phyloP scores from a whole-genome alignment of 176 grass and related monocot genomes.

The Triticum timopheevii region DNA sequence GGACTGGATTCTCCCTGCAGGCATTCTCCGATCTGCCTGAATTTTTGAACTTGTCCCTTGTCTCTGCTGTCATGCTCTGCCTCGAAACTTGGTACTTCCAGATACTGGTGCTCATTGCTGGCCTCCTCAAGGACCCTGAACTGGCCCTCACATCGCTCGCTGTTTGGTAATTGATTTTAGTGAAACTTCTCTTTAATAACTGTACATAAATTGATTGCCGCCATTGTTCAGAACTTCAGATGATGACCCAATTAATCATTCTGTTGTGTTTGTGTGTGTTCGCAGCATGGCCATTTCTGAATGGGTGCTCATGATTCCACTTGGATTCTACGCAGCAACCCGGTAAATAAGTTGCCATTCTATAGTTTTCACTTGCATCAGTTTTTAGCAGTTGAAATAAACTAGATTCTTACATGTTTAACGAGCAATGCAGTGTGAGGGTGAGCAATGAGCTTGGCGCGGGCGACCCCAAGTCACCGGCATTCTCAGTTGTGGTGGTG shows the following conservation, averaged over 20 bases:
- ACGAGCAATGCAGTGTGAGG: conserved; percentile 36
- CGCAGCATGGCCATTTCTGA: conserved; percentile 75
- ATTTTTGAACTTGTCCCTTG: conserved; percentile 52
- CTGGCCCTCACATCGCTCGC: conserved; percentile 52
- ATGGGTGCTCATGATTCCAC: conserved; percentile 86
- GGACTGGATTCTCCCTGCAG: conserved; percentile 55
- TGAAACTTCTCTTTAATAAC: too few relatives aligned
- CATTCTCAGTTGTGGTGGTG: conserved; percentile 51
- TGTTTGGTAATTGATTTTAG: conserved; percentile 44
- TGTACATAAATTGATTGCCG: too few relatives aligned
- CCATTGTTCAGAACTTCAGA: too few relatives aligned
- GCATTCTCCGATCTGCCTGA: conserved; percentile 42
- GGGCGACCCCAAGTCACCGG: conserved; percentile 5
- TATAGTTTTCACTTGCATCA: background rate
- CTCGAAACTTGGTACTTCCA: conserved; percentile 57
- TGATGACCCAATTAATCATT: background rate
- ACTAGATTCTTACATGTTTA: too few relatives aligned
- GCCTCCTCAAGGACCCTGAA: conserved; percentile 40
- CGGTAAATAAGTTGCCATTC: conserved; percentile 30
- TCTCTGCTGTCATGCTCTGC: conserved; percentile 82
- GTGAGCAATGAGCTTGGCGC: conserved; percentile 46
- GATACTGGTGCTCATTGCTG: conserved; percentile 56
- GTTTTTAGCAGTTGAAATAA: too few relatives aligned
- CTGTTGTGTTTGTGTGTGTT: background rate
- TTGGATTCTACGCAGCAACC: conserved; percentile 80